Evolutionary conservation across 768 basidiomycete genomes (phyloP).

Genomic region (Psilocybe subaeruginosa): DNA sequence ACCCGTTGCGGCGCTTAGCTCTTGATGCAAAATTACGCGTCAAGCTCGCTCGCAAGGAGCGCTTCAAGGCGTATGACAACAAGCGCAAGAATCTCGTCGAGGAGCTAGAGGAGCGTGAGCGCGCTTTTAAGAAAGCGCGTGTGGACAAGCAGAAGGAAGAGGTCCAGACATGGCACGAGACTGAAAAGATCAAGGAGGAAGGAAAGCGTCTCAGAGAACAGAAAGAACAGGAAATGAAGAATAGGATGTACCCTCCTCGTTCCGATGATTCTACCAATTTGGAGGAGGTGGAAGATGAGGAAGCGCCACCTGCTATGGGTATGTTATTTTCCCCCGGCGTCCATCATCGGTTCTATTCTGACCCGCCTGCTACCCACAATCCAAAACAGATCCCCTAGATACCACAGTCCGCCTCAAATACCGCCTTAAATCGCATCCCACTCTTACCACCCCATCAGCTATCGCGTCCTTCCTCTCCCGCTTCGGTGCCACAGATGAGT

Average conservation of each 20-base stretch:
- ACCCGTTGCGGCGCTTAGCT: slow-evolving; percentile 76
- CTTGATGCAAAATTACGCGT: slow-evolving; percentile 80
- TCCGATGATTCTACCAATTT: slow-evolving; percentile 27
- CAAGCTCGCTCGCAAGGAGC: slow-evolving; percentile 66
- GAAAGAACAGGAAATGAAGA: slow-evolving; percentile 54
- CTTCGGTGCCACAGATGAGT: slow-evolving; percentile 67
- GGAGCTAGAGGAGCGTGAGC: slow-evolving; percentile 80
- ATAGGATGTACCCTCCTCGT: slow-evolving; percentile 39
- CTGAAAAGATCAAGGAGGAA: slow-evolving; percentile 75
- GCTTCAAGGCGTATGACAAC: slow-evolving; percentile 69
- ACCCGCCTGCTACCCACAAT: not conserved
- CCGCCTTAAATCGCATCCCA: slow-evolving; percentile 56
- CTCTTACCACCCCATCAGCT: slow-evolving; percentile 52
- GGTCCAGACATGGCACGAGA: slow-evolving; percentile 55
- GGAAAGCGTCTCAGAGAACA: slow-evolving; percentile 72
- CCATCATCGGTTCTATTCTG: not conserved
- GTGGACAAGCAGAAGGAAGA: slow-evolving; percentile 65
- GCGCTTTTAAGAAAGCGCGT: slow-evolving; percentile 73
- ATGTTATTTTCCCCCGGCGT: slow-evolving; percentile 17
- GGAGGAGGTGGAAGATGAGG: slow-evolving; percentile 36
- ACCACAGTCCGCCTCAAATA: slow-evolving; percentile 80
- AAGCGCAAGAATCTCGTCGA: slow-evolving; percentile 78
- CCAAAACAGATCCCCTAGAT: slow-evolving; percentile 56
- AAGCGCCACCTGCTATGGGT: slow-evolving; percentile 66
- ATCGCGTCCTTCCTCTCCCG: slow-evolving; percentile 54